Evolutionary conservation across 495 filamentous ascomycete genomes (phyloP).

Genomic region (Zalerion maritima): DNA sequence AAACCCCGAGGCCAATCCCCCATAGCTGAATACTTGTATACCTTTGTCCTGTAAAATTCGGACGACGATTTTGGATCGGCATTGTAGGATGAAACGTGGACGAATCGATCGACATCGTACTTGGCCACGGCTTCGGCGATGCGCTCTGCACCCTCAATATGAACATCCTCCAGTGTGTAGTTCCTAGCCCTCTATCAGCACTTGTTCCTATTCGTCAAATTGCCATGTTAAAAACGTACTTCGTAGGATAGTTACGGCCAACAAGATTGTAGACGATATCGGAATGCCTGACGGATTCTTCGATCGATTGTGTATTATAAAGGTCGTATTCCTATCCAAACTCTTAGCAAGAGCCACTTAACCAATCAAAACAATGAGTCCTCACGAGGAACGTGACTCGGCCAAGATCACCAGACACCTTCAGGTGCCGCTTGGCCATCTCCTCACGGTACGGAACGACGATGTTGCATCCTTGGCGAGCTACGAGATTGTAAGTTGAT

Average conservation of each 20-base stretch:
- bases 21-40: constrained; percentile 15
- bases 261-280: constrained; percentile 95
- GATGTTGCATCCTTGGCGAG: constrained; percentile 81
- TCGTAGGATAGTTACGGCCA: constrained; percentile 88
- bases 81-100: constrained; percentile 94
- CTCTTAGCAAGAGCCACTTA: constrained; percentile 3
- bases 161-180: constrained; percentile 82
- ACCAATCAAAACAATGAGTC: not conserved
- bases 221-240: constrained; percentile 39
- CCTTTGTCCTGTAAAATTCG: constrained; percentile 84
- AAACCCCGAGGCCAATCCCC: constrained; percentile 4
- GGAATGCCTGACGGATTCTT: constrained; percentile 91
- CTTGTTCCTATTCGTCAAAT: not conserved
- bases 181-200: constrained; percentile 46
- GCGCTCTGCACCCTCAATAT: constrained; percentile 86
- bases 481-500: constrained; percentile 35
- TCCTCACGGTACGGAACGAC: constrained; percentile 91
- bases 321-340: constrained; percentile 84
- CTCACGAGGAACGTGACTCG: constrained; percentile 69
- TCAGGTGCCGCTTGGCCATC: constrained; percentile 93
- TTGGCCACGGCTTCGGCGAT: constrained; percentile 95
- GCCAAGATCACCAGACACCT: constrained; percentile 85
- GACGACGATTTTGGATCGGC: constrained; percentile 67
- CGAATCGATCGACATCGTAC: constrained; percentile 94
- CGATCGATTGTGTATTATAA: constrained; percentile 86